Evolutionary conservation across 2,329 filamentous ascomycete genomes (phyloP), one percentile per base, ranked within the genome.

Genomic region (Aspergillus sp.): DNA sequence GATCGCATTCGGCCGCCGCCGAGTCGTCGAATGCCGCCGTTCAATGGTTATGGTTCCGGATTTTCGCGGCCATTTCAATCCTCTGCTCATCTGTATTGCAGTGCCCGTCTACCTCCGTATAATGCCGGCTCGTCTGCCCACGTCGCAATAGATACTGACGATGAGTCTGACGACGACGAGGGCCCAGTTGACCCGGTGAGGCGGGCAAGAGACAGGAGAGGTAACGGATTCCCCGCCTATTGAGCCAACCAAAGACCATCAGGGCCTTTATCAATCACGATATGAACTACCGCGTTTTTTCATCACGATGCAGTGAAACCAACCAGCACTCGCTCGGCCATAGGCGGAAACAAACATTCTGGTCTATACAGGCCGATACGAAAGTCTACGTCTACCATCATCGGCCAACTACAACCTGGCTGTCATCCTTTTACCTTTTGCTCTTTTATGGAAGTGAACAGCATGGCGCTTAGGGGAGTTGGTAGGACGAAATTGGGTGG

Each of bases 61-160:
- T 10, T 16, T 13, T n/a, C n/a, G 28, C 11, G 13, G 13, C 8
- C 8, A 11, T 29, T 20, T 4, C 13, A 14, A 13, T 7, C 33
- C 11, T 29, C 32, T 16, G 26, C 17, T 3, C 25, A 27, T 26
- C n/a, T 27, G n/a, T n/a, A n/a, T n/a, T n/a, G n/a, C n/a, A n/a
- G n/a, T 22, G 33, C 25, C 8, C 13, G 25, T 25, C 30, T 26
- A 11, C 26, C 26, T 30, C 10, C 16, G 8, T 32, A 12, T 3
- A 17, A 35, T 6, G 30, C 36, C 14, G 48, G 49, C 13, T 43
- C 44, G n/a, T 47, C 48, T 24, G 36, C 29, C 3, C 28, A 15
- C 14, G 43, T 48, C 34, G 48, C 49, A 11, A 53, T 55, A 19
- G 33, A 31, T 24, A n/a, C 52, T 5, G 47, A 52, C 12, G 47